Percentiles rank a stretch among this genome's conserved stretches.
phyloP scores from a whole-genome alignment of 371 early-diverging fungal genomes.

The Mortierella sp. region DNA sequence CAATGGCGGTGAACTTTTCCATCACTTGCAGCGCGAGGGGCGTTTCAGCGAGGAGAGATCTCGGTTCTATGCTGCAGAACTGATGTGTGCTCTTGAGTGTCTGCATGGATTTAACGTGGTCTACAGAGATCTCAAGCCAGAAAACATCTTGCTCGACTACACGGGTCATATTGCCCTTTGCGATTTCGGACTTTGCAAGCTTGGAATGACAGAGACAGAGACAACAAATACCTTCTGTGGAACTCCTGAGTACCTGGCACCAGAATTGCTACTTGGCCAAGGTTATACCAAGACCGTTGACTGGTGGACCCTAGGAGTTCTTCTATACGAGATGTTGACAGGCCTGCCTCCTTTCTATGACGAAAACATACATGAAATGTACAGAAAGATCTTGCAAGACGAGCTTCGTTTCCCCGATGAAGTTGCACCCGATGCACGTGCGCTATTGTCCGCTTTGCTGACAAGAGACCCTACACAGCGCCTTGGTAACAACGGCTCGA shows the following conservation, averaged over 20 bases:
- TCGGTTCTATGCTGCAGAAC: slow-evolving; percentile 81
- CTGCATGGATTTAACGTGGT: slow-evolving; percentile 91
- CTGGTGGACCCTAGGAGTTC: slow-evolving; percentile 98
- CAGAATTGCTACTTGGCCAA: slow-evolving; percentile 92
- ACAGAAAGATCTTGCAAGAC: slow-evolving; percentile 90
- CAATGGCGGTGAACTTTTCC: slow-evolving; percentile 96
- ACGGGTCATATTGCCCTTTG: slow-evolving; percentile 97
- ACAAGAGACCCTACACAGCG: slow-evolving; percentile 88
- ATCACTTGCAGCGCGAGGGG: slow-evolving; percentile 87
- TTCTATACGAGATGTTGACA: slow-evolving; percentile 96
- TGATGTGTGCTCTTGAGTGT: slow-evolving; percentile 86
- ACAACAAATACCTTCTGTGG: slow-evolving; percentile 98
- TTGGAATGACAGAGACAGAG: slow-evolving; percentile 93
- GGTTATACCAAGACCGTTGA: slow-evolving; percentile 97
- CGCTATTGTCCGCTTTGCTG: slow-evolving; percentile 81
- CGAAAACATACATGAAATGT: slow-evolving; percentile 97
- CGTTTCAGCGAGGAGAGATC: slow-evolving; percentile 77
- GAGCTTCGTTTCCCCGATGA: slow-evolving; percentile 89
- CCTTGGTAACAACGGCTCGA: slow-evolving; percentile 88
- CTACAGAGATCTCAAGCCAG: slow-evolving; percentile 94
- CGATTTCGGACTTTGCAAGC: slow-evolving; percentile 98
- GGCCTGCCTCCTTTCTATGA: slow-evolving; percentile 97
- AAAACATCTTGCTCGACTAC: slow-evolving; percentile 96
- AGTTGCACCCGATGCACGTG: slow-evolving; percentile 79
- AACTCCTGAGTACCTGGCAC: slow-evolving; percentile 99